These are phyloP conservation scores for Nannizziopsis barbatae DNA, from an alignment of 2,329 filamentous ascomycete species.

Conservation along the genomic window DNA sequence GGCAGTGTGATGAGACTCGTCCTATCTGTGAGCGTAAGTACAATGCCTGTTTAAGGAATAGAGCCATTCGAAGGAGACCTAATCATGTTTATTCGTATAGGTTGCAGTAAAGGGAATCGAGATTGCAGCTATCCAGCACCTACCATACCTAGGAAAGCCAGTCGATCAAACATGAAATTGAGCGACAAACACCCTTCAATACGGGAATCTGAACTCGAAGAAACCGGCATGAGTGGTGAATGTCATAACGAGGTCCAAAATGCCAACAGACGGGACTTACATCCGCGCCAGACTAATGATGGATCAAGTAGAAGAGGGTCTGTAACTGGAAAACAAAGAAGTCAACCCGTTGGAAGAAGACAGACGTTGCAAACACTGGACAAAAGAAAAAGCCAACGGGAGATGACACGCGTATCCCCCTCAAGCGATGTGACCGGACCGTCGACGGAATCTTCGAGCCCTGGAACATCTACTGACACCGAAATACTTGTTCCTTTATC, in stretches of 20 bases:
- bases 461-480: constrained; percentile 14
- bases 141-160: constrained; percentile 34
- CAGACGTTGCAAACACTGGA: constrained; percentile 23
- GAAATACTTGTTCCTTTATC: neutral
- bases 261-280: neutral
- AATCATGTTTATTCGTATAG: constrained; percentile 30
- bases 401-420: constrained; percentile 39
- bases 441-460: constrained; percentile 28
- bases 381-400: constrained; percentile 24
- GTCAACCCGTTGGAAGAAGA: constrained; percentile 22
- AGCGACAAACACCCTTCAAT: constrained; percentile 30
- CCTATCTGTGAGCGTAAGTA: constrained; percentile 67
- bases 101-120: constrained; percentile 82
- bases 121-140: constrained; percentile 80
- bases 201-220: constrained; percentile 42
- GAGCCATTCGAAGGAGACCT: neutral
- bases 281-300: neutral
- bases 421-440: constrained; percentile 39
- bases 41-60: constrained; percentile 4
- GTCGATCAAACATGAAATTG: constrained; percentile 34
- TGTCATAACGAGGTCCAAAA: constrained; percentile 11
- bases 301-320: neutral
- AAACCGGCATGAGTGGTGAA: constrained; percentile 32
- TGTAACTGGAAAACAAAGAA: constrained; percentile 22
- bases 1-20: constrained; percentile 76